Percentiles rank a stretch among this genome's conserved stretches.
Conservation (phyloP, 2,329 filamentous ascomycete species). For the Pseudophaeomoniella oleicola region DNA sequence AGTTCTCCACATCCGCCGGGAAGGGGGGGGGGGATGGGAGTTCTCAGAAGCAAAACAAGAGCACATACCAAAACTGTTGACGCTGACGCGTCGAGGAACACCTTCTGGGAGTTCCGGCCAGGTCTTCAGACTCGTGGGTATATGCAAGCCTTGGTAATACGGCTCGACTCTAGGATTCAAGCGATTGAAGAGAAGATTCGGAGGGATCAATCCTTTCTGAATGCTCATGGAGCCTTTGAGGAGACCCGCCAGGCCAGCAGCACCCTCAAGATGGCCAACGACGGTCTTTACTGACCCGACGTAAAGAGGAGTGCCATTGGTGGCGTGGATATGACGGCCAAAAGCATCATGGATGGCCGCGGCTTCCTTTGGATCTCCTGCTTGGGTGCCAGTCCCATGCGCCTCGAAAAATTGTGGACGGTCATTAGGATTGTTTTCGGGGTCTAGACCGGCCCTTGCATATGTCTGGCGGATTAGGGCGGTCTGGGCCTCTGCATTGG, state of each 20-base stretch:
- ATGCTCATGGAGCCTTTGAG: constrained; percentile 15
- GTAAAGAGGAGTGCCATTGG: constrained; percentile 4
- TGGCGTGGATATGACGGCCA: neutral
- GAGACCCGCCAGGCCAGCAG: constrained; percentile 14
- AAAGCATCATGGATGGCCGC: constrained; percentile 14
- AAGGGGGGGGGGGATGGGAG: too few species aligned
- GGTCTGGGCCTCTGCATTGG: constrained; percentile 21
- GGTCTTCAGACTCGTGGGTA: constrained; percentile 4
- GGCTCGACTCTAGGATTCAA: constrained; percentile 12
- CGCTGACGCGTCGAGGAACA: constrained; percentile 7
- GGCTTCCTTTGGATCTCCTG: constrained; percentile 19
- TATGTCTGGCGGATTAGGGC: constrained; percentile 25
- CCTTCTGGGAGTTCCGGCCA: constrained; percentile 10
- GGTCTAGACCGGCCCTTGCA: constrained; percentile 21
- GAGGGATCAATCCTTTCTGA: constrained; percentile 14
- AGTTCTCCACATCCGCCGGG: too few species aligned
- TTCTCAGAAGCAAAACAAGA: too few species aligned
- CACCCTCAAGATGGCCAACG: constrained; percentile 15
- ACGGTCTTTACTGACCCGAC: constrained; percentile 16
- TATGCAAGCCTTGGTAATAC: constrained; percentile 7
- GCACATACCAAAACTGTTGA: constrained; percentile 14
- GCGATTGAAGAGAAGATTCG: constrained; percentile 12
- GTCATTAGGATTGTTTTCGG: constrained; percentile 9
- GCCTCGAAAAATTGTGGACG: constrained; percentile 29
- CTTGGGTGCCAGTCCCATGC: constrained; percentile 28